A percentile compares a stretch with the other conserved stretches of the same genome.
Evolutionary conservation across 2,329 filamentous ascomycete species (phyloP).

Genomic region (Xylariaceae sp.): DNA sequence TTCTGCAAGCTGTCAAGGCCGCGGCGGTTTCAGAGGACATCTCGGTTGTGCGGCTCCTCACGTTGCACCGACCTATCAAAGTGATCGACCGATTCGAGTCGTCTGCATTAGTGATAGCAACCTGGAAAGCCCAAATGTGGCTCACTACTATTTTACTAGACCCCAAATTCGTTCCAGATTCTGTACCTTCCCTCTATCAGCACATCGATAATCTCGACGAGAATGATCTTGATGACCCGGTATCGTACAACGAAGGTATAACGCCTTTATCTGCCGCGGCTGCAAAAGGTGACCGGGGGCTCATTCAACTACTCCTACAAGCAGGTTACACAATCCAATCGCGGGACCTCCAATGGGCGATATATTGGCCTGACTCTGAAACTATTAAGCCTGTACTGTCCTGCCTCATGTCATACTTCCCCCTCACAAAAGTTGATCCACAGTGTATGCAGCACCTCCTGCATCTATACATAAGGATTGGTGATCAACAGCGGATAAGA

Average conservation of each 20-base stretch:
- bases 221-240: too few relatives aligned
- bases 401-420: not conserved
- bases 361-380: too few relatives aligned
- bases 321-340: not conserved
- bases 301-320: not conserved
- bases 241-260: too few relatives aligned
- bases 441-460: slow-evolving; percentile 1
- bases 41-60: slow-evolving; percentile 1
- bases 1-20: not conserved
- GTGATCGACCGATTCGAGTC: slow-evolving; percentile 1
- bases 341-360: too few relatives aligned
- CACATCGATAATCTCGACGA: too few relatives aligned
- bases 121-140: not conserved
- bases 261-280: not conserved
- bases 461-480: too few relatives aligned
- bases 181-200: not conserved
- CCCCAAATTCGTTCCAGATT: not conserved
- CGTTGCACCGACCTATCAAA: not conserved
- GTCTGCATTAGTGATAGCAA: not conserved
- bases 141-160: not conserved
- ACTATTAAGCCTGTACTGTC: too few relatives aligned
- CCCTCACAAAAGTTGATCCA: not conserved
- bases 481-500: too few relatives aligned
- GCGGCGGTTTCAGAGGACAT: not conserved
- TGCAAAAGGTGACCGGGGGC: not conserved